Evolutionary conservation across 495 filamentous ascomycete genomes (phyloP), one percentile per base, ranked within the genome.

Genomic region (Bacidia gigantensis): DNA sequence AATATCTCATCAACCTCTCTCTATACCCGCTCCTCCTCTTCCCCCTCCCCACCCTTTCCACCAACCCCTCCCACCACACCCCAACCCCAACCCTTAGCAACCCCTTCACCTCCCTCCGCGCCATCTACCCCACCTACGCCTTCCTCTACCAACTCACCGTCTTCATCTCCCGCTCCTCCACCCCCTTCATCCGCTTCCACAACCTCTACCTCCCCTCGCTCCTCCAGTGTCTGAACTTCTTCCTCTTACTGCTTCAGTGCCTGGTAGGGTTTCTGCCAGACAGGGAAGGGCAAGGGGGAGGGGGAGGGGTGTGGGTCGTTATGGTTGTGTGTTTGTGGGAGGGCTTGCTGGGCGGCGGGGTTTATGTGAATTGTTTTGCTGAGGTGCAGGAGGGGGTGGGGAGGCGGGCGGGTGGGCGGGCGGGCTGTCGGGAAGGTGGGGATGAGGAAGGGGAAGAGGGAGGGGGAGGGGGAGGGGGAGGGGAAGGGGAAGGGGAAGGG

Each of bases 1-100:
- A 98, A 71, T 97, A 96, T 64, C 89, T 86, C 54, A 94, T 96
- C 66, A 96, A 96, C 68, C 87, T 92, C 68, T 88, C 87, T 38
- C 85, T 98, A 35, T 73, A 84, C 0, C 92, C 90, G 0, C 95
- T 86, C 0, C 73, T 96, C 11, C 78, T 98, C 29, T 98, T 94
- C 65, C 87, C 89, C 0, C 67, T 95, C 10, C 59, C 72, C 0
- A 66, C 72, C 1, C 25, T 10, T 10, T 39, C 10, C 32, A 39
- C 3, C 82, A 81, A 0, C 90, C 90, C 1, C 95, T 98, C 62
- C 64, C 68, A 11, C 22, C 21, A 14, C 25, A 11, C 11, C 45
- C 45, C 2, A 18, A 14, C 10, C 25, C 20, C 45, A 20, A 7
- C 2, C 24, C 11, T 47, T 24, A 3, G 20, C 45, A 22, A 20